Evolutionary conservation across 1,284 basidiomycete genomes (phyloP).

Genomic region (Trametes versicolor): DNA sequence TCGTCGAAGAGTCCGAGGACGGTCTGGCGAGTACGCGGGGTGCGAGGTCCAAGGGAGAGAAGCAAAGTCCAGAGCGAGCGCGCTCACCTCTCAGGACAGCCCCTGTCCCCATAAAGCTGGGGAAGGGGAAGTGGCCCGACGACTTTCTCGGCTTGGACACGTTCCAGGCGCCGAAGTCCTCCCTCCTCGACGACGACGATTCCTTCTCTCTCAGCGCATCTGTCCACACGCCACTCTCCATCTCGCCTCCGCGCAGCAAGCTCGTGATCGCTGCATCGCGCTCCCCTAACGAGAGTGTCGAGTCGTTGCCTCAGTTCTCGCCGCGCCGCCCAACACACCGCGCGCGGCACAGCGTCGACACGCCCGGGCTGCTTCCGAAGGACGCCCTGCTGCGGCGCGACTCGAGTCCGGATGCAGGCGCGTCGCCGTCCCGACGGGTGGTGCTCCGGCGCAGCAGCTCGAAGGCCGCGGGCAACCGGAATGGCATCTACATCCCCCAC

Average conservation of each 20-base stretch:
- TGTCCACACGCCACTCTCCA: conserved; percentile 52
- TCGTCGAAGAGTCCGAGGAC: conserved; percentile 78
- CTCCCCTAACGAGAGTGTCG: conserved; percentile 56
- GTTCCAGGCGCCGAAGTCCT: conserved; percentile 50
- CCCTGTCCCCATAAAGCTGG: conserved; percentile 62
- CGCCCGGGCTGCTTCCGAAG: conserved; percentile 62
- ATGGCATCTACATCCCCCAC: conserved; percentile 59
- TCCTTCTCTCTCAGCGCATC: conserved; percentile 31
- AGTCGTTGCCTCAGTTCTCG: conserved; percentile 55
- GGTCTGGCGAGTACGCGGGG: conserved; percentile 54
- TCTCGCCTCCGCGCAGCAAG: conserved; percentile 65
- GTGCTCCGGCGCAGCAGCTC: conserved; percentile 67
- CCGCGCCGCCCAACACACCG: conserved; percentile 66
- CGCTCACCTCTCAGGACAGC: conserved; percentile 31
- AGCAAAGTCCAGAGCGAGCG: conserved; percentile 42
- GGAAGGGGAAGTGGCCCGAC: conserved; percentile 85
- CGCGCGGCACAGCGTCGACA: conserved; percentile 63
- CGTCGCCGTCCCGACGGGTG: conserved; percentile 52
- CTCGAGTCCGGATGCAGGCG: conserved; percentile 60
- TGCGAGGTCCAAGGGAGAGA: conserved; percentile 37
- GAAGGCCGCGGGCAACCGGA: conserved; percentile 56
- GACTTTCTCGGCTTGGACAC: conserved; percentile 69
- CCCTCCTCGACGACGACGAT: conserved; percentile 40
- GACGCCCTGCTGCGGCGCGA: conserved; percentile 64
- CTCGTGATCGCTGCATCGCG: conserved; percentile 56